Conservation (phyloP, 139 green algal genomes). For the Chlamydomonas sphaeroides region DNA sequence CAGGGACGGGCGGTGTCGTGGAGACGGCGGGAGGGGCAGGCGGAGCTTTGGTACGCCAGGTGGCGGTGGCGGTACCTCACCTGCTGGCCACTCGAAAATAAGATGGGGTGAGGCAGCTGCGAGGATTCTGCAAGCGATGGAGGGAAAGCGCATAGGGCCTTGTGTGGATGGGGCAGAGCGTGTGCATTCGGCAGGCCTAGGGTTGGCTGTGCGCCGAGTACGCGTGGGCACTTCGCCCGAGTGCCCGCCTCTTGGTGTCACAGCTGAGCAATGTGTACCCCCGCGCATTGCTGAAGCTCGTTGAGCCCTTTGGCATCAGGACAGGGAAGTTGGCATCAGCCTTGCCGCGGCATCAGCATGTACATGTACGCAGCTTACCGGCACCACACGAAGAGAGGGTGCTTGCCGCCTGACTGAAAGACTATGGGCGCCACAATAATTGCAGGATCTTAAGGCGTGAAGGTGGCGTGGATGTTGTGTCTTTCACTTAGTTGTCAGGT, state of each 20-base stretch:
- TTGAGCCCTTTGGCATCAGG: too few species aligned
- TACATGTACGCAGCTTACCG: background rate
- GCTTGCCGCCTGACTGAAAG: slow-evolving; percentile 8
- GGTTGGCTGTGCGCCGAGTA: too few species aligned
- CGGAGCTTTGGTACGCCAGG: too few species aligned
- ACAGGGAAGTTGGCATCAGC: too few species aligned
- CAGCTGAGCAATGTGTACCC: background rate
- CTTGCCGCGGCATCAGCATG: too few species aligned
- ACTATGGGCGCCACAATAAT: slow-evolving; percentile 9
- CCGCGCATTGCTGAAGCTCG: too few species aligned
- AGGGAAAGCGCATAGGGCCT: too few species aligned
- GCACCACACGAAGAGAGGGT: background rate
- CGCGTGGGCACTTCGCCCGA: background rate
- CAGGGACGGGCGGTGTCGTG: too few species aligned
- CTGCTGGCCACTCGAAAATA: slow-evolving; percentile 44
- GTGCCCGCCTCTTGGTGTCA: background rate
- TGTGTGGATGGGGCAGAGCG: too few species aligned
- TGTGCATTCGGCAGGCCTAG: too few species aligned
- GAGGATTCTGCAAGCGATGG: slow-evolving; percentile 32
- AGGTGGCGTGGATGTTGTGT: background rate
- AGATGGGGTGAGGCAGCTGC: slow-evolving; percentile 15
- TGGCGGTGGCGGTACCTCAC: too few species aligned
- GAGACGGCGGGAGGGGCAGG: too few species aligned
- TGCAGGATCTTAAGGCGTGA: background rate
- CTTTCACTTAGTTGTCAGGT: background rate